These are phyloP conservation scores for Teunomyces aglyptinius DNA, from an alignment of 805 yeast genomes.

Conservation along the genomic window DNA sequence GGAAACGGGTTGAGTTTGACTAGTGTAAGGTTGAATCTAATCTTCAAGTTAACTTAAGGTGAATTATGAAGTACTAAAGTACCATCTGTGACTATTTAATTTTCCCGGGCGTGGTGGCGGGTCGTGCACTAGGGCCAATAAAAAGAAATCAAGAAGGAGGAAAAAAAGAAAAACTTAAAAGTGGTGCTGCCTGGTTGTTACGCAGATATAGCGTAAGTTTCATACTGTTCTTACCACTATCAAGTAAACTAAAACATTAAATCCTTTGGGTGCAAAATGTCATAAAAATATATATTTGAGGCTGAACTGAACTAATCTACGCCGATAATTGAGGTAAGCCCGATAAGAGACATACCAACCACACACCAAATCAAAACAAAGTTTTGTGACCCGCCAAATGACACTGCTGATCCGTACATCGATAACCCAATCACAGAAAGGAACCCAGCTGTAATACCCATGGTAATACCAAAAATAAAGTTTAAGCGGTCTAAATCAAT, in stretches of 20 bases:
- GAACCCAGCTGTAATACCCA: constrained; percentile 81
- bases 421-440: constrained; percentile 77
- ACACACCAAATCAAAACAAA: constrained; percentile 59
- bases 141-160: not conserved
- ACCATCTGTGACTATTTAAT: not conserved
- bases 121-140: not conserved
- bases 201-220: not conserved
- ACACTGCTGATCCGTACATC: constrained; percentile 80
- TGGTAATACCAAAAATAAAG: constrained; percentile 57
- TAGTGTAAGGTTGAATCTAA: constrained; percentile 3
- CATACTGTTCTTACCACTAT: too few species aligned
- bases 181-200: not conserved
- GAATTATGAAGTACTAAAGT: not conserved
- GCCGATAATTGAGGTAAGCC: constrained; percentile 39
- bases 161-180: too few species aligned
- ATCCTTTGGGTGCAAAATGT: constrained; percentile 2
- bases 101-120: not conserved
- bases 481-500: constrained; percentile 34
- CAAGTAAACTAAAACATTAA: too few species aligned
- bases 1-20: not conserved
- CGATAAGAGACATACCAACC: constrained; percentile 57
- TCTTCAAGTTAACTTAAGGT: not conserved
- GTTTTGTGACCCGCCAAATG: constrained; percentile 71
- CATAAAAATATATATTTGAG: not conserved
- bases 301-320: not conserved